Evolutionary conservation across 306 rosid species (phyloP).

Genomic region (Albizia julibrissin): DNA sequence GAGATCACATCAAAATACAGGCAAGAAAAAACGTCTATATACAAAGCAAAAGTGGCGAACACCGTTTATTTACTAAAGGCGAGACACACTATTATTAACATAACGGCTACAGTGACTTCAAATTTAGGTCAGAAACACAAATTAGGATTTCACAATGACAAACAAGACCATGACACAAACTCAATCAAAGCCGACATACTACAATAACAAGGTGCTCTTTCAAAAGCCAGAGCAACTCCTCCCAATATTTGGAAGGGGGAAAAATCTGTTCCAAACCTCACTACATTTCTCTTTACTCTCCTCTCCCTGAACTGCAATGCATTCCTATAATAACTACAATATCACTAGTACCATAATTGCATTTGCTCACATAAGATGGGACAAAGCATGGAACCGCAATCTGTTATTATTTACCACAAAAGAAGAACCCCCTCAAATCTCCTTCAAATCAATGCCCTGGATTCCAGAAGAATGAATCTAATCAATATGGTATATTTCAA

Average conservation of each 20-base stretch:
- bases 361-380: constrained; percentile 29
- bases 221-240: constrained; percentile 10
- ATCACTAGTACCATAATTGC: constrained; percentile 35
- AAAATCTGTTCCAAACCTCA: neutral
- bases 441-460: constrained; percentile 30
- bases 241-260: neutral
- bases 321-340: constrained; percentile 26
- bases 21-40: neutral
- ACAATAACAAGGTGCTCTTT: neutral
- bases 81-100: neutral
- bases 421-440: constrained; percentile 22
- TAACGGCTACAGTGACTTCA: constrained; percentile 17
- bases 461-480: constrained; percentile 28
- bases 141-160: constrained; percentile 30
- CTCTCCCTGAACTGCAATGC: neutral
- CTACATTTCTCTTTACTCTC: neutral
- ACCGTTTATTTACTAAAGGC: neutral
- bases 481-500: constrained; percentile 19
- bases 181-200: constrained; percentile 27
- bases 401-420: constrained; percentile 21
- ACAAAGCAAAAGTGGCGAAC: neutral
- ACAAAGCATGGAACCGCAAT: constrained; percentile 25
- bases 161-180: constrained; percentile 24
- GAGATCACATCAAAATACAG: neutral
- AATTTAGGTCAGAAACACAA: constrained; percentile 18